Conservation (phyloP, 2,329 filamentous ascomycete genomes). For the Xylaria sp. region DNA sequence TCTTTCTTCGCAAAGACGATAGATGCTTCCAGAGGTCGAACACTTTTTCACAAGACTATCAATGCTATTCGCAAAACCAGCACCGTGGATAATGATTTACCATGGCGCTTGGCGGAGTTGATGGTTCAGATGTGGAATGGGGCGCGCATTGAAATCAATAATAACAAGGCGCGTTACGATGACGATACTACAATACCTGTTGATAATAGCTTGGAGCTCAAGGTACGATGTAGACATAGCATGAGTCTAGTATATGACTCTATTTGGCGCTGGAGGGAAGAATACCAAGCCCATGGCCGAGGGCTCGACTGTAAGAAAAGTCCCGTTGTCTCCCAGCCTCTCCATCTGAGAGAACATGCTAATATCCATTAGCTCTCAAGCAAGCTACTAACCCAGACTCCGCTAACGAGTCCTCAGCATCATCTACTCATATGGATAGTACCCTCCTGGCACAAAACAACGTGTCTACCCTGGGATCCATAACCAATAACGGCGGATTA, state of each 20-base stretch:
- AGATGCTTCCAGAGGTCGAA: slow-evolving; percentile 73
- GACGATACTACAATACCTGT: slow-evolving; percentile 64
- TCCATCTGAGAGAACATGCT: slow-evolving; percentile 48
- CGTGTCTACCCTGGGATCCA: slow-evolving; percentile 60
- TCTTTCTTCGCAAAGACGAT: slow-evolving; percentile 80
- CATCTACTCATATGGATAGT: slow-evolving; percentile 72
- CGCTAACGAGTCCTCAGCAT: slow-evolving; percentile 76
- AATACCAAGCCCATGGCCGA: slow-evolving; percentile 77
- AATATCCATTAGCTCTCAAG: slow-evolving; percentile 72
- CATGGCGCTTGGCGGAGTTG: slow-evolving; percentile 83
- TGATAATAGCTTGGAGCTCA: slow-evolving; percentile 80
- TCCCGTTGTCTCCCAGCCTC: slow-evolving; percentile 44
- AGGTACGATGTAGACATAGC: slow-evolving; percentile 84
- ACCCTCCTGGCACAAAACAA: slow-evolving; percentile 65
- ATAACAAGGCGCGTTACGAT: slow-evolving; percentile 60
- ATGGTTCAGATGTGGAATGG: slow-evolving; percentile 89
- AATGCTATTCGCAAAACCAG: slow-evolving; percentile 77
- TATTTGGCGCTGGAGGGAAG: slow-evolving; percentile 86
- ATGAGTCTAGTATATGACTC: slow-evolving; percentile 88
- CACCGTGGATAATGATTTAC: slow-evolving; percentile 80
- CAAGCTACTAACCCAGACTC: slow-evolving; percentile 89
- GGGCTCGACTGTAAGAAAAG: slow-evolving; percentile 74
- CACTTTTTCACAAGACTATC: slow-evolving; percentile 77
- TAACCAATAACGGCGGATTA: slow-evolving; percentile 62
- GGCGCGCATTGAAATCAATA: slow-evolving; percentile 63